Evolutionary conservation across 352 stramenopile genomes (phyloP).

Genomic region (Stephanocyclus meneghinianus): DNA sequence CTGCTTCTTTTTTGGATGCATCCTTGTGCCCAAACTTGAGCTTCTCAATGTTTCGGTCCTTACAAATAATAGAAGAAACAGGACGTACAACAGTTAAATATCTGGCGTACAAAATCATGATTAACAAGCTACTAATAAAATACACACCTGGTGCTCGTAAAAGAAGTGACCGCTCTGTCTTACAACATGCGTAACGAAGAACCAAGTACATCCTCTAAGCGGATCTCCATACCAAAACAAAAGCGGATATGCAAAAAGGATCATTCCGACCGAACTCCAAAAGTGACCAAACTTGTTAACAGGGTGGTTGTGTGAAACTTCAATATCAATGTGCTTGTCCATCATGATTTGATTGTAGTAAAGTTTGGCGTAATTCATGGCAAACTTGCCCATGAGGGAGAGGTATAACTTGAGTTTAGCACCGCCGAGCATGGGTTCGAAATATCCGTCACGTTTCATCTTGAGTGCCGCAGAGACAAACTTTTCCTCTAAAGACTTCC

Average conservation of each 20-base stretch:
- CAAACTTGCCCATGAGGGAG: slow-evolving; percentile 30
- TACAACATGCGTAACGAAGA: slow-evolving; percentile 56
- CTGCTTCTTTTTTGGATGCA: slow-evolving; percentile 55
- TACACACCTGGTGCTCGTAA: slow-evolving; percentile 56
- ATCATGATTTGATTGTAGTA: slow-evolving; percentile 61
- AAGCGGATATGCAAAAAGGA: slow-evolving; percentile 55
- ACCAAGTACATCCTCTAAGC: slow-evolving; percentile 46
- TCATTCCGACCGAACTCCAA: slow-evolving; percentile 55
- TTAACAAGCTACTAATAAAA: neutral
- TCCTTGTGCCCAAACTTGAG: slow-evolving; percentile 69
- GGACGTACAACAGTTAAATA: neutral
- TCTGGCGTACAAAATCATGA: no score
- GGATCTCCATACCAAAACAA: slow-evolving; percentile 49
- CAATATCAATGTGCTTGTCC: slow-evolving; percentile 66
- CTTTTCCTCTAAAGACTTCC: slow-evolving; percentile 37
- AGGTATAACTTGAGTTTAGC: slow-evolving; percentile 31
- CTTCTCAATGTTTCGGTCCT: slow-evolving; percentile 64
- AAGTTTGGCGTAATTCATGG: slow-evolving; percentile 37
- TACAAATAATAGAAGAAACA: neutral
- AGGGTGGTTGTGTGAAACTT: slow-evolving; percentile 60
- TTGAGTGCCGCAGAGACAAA: slow-evolving; percentile 51
- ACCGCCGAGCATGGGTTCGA: slow-evolving; percentile 28
- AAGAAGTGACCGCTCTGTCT: slow-evolving; percentile 63
- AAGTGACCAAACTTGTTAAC: slow-evolving; percentile 68
- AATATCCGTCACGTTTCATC: slow-evolving; percentile 57